Percentiles rank a stretch among this genome's conserved stretches.
Conservation (phyloP, 495 filamentous ascomycete species). For the Hypoxylon intermedium region DNA sequence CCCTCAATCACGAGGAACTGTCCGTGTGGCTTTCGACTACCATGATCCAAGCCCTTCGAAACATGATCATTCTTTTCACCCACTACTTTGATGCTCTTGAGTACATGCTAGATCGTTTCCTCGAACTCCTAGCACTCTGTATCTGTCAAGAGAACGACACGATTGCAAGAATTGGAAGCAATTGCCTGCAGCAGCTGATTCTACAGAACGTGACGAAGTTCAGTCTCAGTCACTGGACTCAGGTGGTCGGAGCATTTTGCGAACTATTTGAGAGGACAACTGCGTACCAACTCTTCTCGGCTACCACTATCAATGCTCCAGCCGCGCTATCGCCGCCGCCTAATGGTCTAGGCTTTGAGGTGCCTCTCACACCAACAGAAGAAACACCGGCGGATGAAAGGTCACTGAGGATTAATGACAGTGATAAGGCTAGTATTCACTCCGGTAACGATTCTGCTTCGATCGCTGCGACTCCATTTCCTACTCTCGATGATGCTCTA, state of each 20-base stretch:
- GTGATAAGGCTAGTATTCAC: conserved; percentile 43
- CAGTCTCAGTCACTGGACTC: conserved; percentile 81
- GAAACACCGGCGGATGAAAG: conserved; percentile 58
- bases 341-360: conserved; percentile 52
- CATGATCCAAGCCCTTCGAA: conserved; percentile 97
- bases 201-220: conserved; percentile 95
- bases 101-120: conserved; percentile 94
- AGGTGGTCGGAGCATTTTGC: conserved; percentile 93
- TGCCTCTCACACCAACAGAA: conserved; percentile 48
- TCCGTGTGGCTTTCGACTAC: conserved; percentile 99
- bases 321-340: conserved; percentile 53
- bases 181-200: conserved; percentile 95
- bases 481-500: conserved; percentile 45
- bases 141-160: conserved; percentile 99
- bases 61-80: conserved; percentile 98
- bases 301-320: conserved; percentile 67
- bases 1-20: conserved; percentile 89
- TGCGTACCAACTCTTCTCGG: conserved; percentile 90
- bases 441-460: conserved; percentile 38
- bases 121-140: conserved; percentile 91
- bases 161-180: conserved; percentile 95
- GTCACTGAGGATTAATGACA: conserved; percentile 69
- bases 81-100: conserved; percentile 96
- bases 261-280: conserved; percentile 94
- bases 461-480: conserved; percentile 12